phyloP scores from a whole-genome alignment of 352 stramenopile species.

The Globisporangium canariense region DNA sequence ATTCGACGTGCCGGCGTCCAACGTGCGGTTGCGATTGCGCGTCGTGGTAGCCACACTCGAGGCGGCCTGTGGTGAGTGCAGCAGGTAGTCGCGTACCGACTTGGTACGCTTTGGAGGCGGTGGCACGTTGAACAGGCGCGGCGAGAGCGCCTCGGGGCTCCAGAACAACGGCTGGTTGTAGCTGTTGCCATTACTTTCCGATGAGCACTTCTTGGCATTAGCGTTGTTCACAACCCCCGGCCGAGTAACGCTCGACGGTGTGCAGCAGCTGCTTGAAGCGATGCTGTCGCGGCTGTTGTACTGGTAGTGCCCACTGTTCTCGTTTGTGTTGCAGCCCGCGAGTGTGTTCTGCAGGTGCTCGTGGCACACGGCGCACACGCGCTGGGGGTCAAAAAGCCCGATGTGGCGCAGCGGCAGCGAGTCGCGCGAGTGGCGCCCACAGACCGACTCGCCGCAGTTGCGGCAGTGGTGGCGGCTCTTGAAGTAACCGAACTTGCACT shows the following conservation, averaged over 20 bases:
- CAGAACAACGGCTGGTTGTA: slow-evolving; percentile 9
- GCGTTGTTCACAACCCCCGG: neutral
- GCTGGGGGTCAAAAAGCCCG: slow-evolving; percentile 49
- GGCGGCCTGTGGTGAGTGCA: slow-evolving; percentile 5
- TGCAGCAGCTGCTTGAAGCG: slow-evolving; percentile 8
- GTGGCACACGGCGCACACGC: slow-evolving; percentile 68
- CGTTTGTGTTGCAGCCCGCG: slow-evolving; percentile 16
- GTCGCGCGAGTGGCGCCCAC: slow-evolving; percentile 61
- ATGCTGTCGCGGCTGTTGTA: neutral
- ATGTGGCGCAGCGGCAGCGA: slow-evolving; percentile 57
- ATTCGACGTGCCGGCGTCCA: neutral
- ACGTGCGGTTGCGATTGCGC: neutral
- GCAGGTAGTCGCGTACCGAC: slow-evolving; percentile 15
- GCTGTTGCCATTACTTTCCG: slow-evolving; percentile 5
- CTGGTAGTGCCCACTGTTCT: slow-evolving; percentile 4
- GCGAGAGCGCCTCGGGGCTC: slow-evolving; percentile 13
- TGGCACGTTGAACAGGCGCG: slow-evolving; percentile 7
- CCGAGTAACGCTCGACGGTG: neutral
- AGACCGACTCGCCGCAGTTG: slow-evolving; percentile 79
- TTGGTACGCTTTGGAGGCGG: slow-evolving; percentile 11
- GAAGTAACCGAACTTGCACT: slow-evolving; percentile 74
- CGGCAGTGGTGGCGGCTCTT: slow-evolving; percentile 78
- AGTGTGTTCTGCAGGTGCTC: slow-evolving; percentile 40
- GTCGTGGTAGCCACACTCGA: neutral
- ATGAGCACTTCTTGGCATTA: neutral